Base-by-base conservation (phyloP, 2,329 filamentous ascomycete genomes). In the Diaporthe ilicicola region DNA sequence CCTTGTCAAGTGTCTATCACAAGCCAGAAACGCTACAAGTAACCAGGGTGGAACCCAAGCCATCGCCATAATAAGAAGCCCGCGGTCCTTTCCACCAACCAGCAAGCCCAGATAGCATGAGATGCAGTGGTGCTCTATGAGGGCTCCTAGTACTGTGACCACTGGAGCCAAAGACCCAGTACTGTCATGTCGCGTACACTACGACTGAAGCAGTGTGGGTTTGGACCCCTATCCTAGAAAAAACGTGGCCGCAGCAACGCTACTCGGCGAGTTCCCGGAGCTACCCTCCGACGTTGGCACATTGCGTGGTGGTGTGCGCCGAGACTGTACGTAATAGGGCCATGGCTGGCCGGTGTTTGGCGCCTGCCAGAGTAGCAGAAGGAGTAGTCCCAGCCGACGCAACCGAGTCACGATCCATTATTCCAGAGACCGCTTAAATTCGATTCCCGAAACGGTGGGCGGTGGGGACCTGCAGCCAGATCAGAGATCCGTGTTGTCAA, bases 211-310 rank as follows among this genome's bases (percentile, higher is more conserved):
- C n/a, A 54, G 24, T 37, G 32, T 55, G 53, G 53, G 32, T 59
- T 50, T 68, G 70, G 70, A 71, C 70, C 70, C 70, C 50, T 71
- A 71, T 56, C 65, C 62, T 64, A 17, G 24, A 59, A 71, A 71
- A 71, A 71, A 71, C 70, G 70, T 71, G 70, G 70, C 66, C 56
- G 13, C 27, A 59, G 51, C 12, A 37, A 42, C 56, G 15, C 39
- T 46, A 53, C 55, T 71, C 70, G 70, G 70, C 48, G 44, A 64
- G 37, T 62, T 71, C 50, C 70, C 66, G 70, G 66, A 69, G 39
- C 56, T 59, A 59, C 39, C 46, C 42, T 56, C 42, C 55, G 34
- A 22, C 22, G 19, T 44, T 65, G 17, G 19, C 46, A 54, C 51
- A 42, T 29, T 34, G 44, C 70, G 51, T 62, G 70, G 70, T 37